Conservation (phyloP, 768 basidiomycete genomes). For the Macrolepiota fuliginosa region DNA sequence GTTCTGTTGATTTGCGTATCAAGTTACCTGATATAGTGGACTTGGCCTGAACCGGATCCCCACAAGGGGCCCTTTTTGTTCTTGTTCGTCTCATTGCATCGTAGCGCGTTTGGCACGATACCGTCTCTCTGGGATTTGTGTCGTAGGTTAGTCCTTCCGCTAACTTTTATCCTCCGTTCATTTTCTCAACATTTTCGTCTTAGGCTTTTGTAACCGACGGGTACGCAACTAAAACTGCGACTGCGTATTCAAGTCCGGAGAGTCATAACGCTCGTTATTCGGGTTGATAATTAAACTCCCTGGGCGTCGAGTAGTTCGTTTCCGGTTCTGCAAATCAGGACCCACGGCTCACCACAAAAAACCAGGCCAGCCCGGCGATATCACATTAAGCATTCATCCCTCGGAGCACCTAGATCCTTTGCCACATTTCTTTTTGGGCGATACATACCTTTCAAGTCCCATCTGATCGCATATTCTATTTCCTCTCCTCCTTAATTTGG, state of each 20-base stretch:
- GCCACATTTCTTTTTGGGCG: neutral
- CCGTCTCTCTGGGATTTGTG: neutral
- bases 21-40: neutral
- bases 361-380: neutral
- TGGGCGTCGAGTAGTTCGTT: neutral
- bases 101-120: neutral
- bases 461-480: constrained; percentile 3
- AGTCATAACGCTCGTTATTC: neutral
- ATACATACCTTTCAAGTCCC: neutral
- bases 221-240: neutral
- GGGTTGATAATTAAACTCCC: neutral
- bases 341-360: neutral
- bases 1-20: constrained; percentile 1
- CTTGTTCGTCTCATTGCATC: neutral
- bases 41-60: neutral
- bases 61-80: neutral
- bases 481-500: neutral
- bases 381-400: neutral
- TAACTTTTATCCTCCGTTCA: neutral
- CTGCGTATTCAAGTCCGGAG: neutral
- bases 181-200: neutral
- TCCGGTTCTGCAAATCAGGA: neutral
- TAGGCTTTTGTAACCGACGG: neutral
- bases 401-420: neutral
- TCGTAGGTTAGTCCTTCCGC: neutral